Evolutionary conservation across 495 filamentous ascomycete genomes (phyloP).

Genomic region (Podospora conica): DNA sequence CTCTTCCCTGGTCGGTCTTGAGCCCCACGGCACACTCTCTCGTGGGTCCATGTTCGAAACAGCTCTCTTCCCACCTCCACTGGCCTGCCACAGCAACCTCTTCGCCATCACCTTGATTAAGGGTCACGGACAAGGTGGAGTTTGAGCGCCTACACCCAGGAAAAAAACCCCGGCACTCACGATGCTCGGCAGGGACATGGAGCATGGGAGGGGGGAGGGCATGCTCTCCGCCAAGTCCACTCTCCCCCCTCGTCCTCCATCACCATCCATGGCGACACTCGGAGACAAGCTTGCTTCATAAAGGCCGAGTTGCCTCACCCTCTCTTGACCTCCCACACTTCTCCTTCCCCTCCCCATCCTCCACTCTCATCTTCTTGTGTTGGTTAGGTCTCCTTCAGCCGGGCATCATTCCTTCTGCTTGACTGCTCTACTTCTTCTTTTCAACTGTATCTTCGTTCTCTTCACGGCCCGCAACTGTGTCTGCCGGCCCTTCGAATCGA

Average conservation of each 20-base stretch:
- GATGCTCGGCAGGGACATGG: background rate
- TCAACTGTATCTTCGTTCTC: constrained; percentile 29
- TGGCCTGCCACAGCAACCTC: background rate
- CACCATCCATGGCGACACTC: background rate
- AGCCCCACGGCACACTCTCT: constrained; percentile 17
- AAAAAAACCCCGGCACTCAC: background rate
- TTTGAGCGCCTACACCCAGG: background rate
- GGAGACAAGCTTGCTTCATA: constrained; percentile 12
- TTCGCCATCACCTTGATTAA: constrained; percentile 7
- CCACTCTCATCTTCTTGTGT: constrained; percentile 20
- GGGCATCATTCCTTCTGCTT: constrained; percentile 34
- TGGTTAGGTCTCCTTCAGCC: constrained; percentile 22
- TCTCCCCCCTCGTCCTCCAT: background rate
- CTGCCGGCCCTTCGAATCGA: constrained; percentile 41
- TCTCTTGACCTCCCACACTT: background rate
- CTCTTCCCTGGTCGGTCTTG: constrained; percentile 10
- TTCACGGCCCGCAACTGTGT: constrained; percentile 37
- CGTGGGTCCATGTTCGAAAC: constrained; percentile 16
- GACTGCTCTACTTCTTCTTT: constrained; percentile 25
- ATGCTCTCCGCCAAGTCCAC: too few species aligned
- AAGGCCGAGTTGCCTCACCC: constrained; percentile 16
- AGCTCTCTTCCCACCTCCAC: background rate
- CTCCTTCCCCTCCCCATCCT: constrained; percentile 13
- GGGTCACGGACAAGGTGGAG: background rate
- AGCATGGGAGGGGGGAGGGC: too few species aligned